These are phyloP conservation scores for Schoenoplectus triqueter DNA, from an alignment of 202 grass and related monocot species.

Conservation along the genomic window DNA sequence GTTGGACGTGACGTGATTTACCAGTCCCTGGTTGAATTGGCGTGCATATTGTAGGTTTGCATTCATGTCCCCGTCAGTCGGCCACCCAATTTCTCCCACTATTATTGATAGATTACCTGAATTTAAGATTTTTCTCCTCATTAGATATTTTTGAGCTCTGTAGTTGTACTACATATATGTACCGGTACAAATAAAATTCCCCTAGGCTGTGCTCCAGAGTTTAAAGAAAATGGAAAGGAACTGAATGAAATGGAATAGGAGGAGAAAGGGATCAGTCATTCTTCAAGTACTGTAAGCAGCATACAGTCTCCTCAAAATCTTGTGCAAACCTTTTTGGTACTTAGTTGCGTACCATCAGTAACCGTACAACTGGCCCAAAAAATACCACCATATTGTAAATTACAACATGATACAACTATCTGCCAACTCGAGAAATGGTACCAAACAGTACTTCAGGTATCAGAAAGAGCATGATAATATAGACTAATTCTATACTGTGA, in stretches of 20 bases:
- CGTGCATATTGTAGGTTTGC: slow-evolving; percentile 66
- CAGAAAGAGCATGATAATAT: background rate
- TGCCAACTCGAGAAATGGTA: background rate
- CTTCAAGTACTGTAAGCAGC: background rate
- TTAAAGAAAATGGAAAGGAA: no score
- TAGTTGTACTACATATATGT: background rate
- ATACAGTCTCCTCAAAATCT: background rate
- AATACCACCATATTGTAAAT: background rate
- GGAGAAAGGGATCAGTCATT: background rate
- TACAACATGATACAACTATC: background rate
- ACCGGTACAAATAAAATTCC: background rate
- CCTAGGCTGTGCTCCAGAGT: background rate
- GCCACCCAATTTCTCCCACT: slow-evolving; percentile 90
- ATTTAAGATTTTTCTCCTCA: slow-evolving; percentile 10
- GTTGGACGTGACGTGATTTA: slow-evolving; percentile 48
- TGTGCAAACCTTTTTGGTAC: background rate
- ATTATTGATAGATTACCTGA: slow-evolving; percentile 67
- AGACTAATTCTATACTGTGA: slow-evolving; percentile 9
- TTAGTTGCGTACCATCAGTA: background rate
- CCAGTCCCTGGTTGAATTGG: slow-evolving; percentile 80
- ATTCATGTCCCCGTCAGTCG: slow-evolving; percentile 71
- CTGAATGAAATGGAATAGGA: no score
- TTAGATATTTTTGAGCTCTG: slow-evolving; percentile 3
- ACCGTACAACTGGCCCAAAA: no score
- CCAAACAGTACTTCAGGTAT: background rate